Evolutionary conservation across 139 green algal genomes (phyloP).

Genomic region (Haematococcus lacustris): DNA sequence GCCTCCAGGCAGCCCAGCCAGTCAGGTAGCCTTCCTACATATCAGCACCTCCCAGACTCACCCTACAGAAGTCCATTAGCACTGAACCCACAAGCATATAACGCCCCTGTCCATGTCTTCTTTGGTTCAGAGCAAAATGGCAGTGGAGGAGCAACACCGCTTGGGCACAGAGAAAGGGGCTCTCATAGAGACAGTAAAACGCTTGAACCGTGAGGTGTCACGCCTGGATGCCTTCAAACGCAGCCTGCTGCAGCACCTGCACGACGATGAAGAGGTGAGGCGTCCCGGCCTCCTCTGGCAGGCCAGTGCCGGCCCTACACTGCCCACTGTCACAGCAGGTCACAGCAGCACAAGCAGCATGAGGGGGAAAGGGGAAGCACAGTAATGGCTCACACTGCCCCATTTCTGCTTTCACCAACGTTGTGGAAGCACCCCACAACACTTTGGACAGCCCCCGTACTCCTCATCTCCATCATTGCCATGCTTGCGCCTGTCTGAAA

Average conservation of each 20-base stretch:
- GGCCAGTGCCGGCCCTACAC: too few species aligned
- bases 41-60: too few species aligned
- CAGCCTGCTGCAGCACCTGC: conserved; percentile 64
- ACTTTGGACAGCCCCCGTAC: background rate
- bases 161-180: conserved; percentile 55
- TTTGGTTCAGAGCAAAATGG: conserved; percentile 47
- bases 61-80: too few species aligned
- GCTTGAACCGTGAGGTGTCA: conserved; percentile 67
- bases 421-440: background rate
- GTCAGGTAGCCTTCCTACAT: too few species aligned
- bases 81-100: too few species aligned
- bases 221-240: conserved; percentile 73
- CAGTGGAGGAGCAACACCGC: conserved; percentile 45
- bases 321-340: background rate
- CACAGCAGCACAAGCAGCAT: background rate
- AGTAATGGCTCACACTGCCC: too few species aligned
- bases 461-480: background rate
- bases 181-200: conserved; percentile 69
- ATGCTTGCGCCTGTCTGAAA: background rate
- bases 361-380: background rate
- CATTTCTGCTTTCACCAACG: background rate
- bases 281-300: too few species aligned
- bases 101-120: too few species aligned
- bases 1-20: too few species aligned
- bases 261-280: conserved; percentile 43